Evolutionary conservation across 805 yeast species (phyloP).

Genomic region (Wickerhamomyces tratensis): DNA sequence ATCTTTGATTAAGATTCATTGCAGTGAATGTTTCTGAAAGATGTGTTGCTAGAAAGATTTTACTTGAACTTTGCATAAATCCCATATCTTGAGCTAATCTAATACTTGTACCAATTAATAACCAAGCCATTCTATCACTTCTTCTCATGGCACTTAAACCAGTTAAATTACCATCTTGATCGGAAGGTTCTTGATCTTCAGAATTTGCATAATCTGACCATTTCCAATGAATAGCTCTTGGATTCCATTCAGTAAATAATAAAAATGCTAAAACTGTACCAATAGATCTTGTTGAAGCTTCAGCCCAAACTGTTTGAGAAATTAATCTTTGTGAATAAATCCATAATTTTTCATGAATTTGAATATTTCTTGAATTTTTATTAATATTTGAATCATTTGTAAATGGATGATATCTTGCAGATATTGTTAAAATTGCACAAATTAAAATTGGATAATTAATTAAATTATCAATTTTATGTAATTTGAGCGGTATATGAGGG

Average conservation of each 20-base stretch:
- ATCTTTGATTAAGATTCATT: slow-evolving; percentile 67
- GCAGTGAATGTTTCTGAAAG: slow-evolving; percentile 77
- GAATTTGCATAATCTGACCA: slow-evolving; percentile 74
- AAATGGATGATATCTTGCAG: slow-evolving; percentile 67
- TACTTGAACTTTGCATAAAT: slow-evolving; percentile 61
- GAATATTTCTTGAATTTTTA: slow-evolving; percentile 34
- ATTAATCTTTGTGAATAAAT: slow-evolving; percentile 70
- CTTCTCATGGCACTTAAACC: slow-evolving; percentile 82
- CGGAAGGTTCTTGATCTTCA: slow-evolving; percentile 1
- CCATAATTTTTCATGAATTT: slow-evolving; percentile 77
- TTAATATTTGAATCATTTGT: slow-evolving; percentile 28
- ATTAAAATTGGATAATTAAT: slow-evolving; percentile 75
- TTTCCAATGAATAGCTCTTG: slow-evolving; percentile 85
- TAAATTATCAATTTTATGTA: slow-evolving; percentile 55
- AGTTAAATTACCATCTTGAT: slow-evolving; percentile 39
- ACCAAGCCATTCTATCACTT: slow-evolving; percentile 88
- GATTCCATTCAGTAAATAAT: slow-evolving; percentile 91
- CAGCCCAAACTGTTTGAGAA: slow-evolving; percentile 90
- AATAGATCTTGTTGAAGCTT: slow-evolving; percentile 76
- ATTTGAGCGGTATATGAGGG: slow-evolving; percentile 73
- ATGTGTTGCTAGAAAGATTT: slow-evolving; percentile 76
- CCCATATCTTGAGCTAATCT: slow-evolving; percentile 83
- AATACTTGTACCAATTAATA: slow-evolving; percentile 82
- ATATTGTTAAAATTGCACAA: slow-evolving; percentile 72
- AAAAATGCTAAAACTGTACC: slow-evolving; percentile 83